Evolutionary conservation across 164 flowering plant species (phyloP), one percentile per base, ranked within the genome.

Genomic region (Hamamelis virginiana): DNA sequence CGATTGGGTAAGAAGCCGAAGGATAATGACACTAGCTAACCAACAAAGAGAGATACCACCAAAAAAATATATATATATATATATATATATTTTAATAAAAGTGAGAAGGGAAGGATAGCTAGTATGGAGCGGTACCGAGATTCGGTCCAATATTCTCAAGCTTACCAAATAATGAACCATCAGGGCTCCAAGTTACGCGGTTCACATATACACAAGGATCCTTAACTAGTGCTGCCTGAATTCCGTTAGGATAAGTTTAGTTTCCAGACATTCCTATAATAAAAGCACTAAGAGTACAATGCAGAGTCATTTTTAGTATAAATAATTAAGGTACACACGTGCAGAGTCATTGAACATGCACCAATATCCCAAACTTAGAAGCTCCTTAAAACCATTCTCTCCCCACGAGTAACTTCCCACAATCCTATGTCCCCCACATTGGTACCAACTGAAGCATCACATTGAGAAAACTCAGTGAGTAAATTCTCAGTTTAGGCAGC

Each of bases 131-230:
- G n/a, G n/a, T n/a, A n/a, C n/a, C n/a, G n/a, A n/a, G n/a, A n/a
- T n/a, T n/a, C n/a, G n/a, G n/a, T 33, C 23, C 9, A 45, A 44
- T n/a, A 33, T 25, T 9, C 13, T 33, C 44, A 13, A 53, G 23
- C 80, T 64, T 28, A 77, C 80, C 80, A 73, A 77, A 69, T 44
- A 70, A 43, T 50, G 68, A 51, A 27, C 80, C 80, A 60, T 74
- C 80, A 25, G 72, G 72, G 41, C 72, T 71, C 80, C 80, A 77
- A 8, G 48, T 15, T 10, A 70, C 13, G 3, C 77, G 66, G 14
- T 64, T 77, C 15, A 77, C 80, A 13, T 75, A 74, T 9, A 77
- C 62, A 41, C 43, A 1, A 33, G 74, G 66, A 52, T 74, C 80
- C 52, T 71, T 71, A 27, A 65, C 44, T 1, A 76, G 47, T 47